Base-by-base conservation (phyloP, 495 filamentous ascomycete species). In the Aspergillus incahuasiensis region DNA sequence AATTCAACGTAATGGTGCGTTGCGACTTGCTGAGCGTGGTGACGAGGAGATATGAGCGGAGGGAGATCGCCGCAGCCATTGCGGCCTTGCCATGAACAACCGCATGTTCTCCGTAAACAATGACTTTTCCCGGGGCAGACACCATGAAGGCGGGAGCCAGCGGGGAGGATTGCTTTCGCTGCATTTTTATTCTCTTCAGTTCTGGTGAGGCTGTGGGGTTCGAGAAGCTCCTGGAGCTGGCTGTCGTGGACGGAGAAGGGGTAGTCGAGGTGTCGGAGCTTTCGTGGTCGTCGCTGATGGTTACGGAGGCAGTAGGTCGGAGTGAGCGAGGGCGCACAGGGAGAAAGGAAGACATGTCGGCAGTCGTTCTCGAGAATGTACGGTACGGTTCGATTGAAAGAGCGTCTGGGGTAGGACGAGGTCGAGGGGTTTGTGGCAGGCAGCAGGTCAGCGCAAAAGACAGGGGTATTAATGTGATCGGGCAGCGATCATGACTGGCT, bases 21-120 rank as follows among this genome's bases (percentile, higher is more conserved):
- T 85, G 84, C 6, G 89, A 88, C 72, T 95, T 96, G 34, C 88
- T 89, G 35, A 95, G 83, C 12, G 91, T 88, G 9, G 90, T 94
- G 66, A 96, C 92, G 55, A 91, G 89, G 40, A 98, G 85, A 70
- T 97, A 98, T 38, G 92, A 97, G 21, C 94, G 90, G 21, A 97
- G 79, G 21, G 92, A 95, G 55, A 98, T 90, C 15, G 94, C 85
- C 18, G 92, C 94, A 39, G 94, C 94, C 70, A 98, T 90, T 50
- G 94, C 92, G 47, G 91, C 85, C 84, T 96, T 96, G 65, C 94
- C 94, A 65, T 98, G 82, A 9, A 98, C 94, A 2, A 96, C 94
- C 11, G 94, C 89, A 75, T 98, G 94, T 68, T 98, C 94, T 51
- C 94, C 94, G 70, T 88, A 96, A 16, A 96, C 89, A 67, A 98